Evolutionary conservation across 2,329 filamentous ascomycete species (phyloP).

Genomic region (Cladosporium sp.): DNA sequence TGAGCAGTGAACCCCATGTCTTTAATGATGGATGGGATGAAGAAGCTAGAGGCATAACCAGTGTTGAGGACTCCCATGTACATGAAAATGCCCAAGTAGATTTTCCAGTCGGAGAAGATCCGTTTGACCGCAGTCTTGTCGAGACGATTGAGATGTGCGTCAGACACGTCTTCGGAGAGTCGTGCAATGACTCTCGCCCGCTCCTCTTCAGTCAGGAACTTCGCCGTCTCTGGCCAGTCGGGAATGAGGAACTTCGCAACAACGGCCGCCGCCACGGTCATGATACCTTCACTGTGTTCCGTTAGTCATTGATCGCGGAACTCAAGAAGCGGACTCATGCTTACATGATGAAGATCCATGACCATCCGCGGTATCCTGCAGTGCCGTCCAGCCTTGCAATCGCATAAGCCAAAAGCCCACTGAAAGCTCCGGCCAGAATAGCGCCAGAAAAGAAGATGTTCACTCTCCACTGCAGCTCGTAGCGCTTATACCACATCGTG

Average conservation of each 20-base stretch:
- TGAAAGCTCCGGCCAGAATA: constrained; percentile 40
- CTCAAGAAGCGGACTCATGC: neutral
- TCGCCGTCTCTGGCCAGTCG: constrained; percentile 42
- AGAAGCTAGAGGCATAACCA: constrained; percentile 41
- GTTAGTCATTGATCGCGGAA: no score
- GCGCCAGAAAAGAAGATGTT: constrained; percentile 39
- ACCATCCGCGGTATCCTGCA: constrained; percentile 28
- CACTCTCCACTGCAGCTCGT: constrained; percentile 39
- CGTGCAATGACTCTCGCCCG: constrained; percentile 40
- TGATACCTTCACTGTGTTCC: constrained; percentile 38
- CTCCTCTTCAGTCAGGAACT: constrained; percentile 45
- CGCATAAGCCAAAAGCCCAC: constrained; percentile 38
- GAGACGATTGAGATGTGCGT: constrained; percentile 50
- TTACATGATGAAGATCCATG: constrained; percentile 51
- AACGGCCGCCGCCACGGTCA: constrained; percentile 23
- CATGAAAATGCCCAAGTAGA: constrained; percentile 38
- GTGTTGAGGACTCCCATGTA: constrained; percentile 40
- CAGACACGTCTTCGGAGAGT: constrained; percentile 32
- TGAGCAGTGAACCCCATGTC: constrained; percentile 39
- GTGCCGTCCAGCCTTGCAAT: constrained; percentile 26
- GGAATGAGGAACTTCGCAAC: constrained; percentile 31
- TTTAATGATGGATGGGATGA: constrained; percentile 39
- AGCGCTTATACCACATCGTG: constrained; percentile 38
- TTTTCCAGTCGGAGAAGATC: constrained; percentile 47
- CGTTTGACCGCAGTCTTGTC: constrained; percentile 45